Conservation (phyloP, 192 early-diverging fungal genomes). For the Helicostylum pulchrum region DNA sequence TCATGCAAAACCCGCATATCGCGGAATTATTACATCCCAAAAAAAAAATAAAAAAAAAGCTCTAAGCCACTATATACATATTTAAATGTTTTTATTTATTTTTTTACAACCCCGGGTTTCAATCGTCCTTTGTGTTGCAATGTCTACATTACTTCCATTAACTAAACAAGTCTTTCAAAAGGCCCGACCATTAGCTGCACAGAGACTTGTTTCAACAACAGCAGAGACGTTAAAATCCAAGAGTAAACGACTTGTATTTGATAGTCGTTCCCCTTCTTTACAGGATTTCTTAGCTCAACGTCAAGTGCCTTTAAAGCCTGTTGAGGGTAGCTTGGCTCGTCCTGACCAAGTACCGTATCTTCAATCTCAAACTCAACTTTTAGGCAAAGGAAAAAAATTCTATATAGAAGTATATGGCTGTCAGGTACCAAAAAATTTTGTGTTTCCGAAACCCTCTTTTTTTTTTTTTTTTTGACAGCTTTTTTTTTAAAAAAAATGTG, state of each 20-base stretch:
- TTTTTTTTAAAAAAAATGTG: background rate
- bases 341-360: constrained; percentile 45
- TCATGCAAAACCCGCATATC: too few relatives aligned
- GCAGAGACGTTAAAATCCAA: constrained; percentile 1
- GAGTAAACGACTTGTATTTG: constrained; percentile 44
- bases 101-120: too few relatives aligned
- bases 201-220: background rate
- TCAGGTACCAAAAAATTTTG: constrained; percentile 37
- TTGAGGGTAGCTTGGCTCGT: constrained; percentile 1
- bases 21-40: too few relatives aligned
- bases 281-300: constrained; percentile 42
- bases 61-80: too few relatives aligned
- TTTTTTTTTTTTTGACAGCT: background rate
- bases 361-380: constrained; percentile 31
- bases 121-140: too few relatives aligned
- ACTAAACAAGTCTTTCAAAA: too few relatives aligned
- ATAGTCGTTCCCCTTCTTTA: constrained; percentile 45
- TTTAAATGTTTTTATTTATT: too few relatives aligned
- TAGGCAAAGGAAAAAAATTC: constrained; percentile 62
- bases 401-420: constrained; percentile 80
- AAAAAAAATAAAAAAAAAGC: too few relatives aligned
- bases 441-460: background rate
- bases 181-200: background rate
- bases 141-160: too few relatives aligned
- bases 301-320: background rate